Conservation (phyloP, 257 asterid genomes). For the Verbascum thapsus region DNA sequence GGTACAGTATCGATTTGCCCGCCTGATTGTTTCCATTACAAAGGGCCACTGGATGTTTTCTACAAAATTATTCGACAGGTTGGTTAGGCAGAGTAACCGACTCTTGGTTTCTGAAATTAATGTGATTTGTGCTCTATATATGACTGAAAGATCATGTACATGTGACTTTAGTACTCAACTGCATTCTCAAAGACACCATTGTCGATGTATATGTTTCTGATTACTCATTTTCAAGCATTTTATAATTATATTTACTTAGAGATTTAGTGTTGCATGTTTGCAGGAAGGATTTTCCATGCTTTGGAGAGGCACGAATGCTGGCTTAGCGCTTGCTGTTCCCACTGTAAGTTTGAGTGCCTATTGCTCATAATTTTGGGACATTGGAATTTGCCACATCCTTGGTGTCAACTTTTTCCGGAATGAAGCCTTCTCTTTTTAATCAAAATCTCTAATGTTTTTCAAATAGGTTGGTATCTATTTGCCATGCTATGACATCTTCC, state of each 20-base stretch:
- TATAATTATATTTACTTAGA: constrained; percentile 1
- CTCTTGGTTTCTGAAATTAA: background rate
- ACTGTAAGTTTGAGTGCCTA: constrained; percentile 58
- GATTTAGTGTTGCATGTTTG: constrained; percentile 23
- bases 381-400: background rate
- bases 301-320: constrained; percentile 98
- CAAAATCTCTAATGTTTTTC: constrained; percentile 22
- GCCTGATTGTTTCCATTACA: constrained; percentile 92
- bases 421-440: constrained; percentile 1
- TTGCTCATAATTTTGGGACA: constrained; percentile 13
- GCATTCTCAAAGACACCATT: constrained; percentile 1
- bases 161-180: constrained; percentile 9
- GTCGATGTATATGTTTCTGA: background rate
- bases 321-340: constrained; percentile 88
- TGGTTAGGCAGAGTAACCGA: constrained; percentile 25
- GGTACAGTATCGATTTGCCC: constrained; percentile 91
- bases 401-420: background rate
- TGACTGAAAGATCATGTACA: background rate
- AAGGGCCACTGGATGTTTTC: constrained; percentile 91
- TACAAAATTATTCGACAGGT: constrained; percentile 92
- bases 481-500: constrained; percentile 89
- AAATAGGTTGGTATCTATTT: constrained; percentile 87
- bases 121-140: constrained; percentile 17
- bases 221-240: background rate
- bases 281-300: constrained; percentile 90